Percentiles rank a stretch among this genome's conserved stretches.
Evolutionary conservation across 1,284 basidiomycete genomes (phyloP).

Genomic region (Apiotrichum domesticum): DNA sequence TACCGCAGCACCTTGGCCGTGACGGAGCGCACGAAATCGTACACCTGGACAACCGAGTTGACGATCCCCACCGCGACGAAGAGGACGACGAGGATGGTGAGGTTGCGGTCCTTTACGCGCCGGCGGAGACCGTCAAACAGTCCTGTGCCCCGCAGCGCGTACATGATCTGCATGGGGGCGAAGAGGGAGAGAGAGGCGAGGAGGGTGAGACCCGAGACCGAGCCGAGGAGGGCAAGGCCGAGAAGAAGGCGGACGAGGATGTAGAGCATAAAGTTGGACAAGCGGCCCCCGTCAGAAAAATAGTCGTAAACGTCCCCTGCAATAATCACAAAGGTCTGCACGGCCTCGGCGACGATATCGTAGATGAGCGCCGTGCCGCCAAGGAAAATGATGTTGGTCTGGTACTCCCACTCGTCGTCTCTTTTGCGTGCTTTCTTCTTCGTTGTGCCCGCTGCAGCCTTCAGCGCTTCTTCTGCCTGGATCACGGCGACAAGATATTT

Average conservation of each 20-base stretch:
- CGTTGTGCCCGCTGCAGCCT: background rate
- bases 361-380: conserved; percentile 29
- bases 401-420: conserved; percentile 2
- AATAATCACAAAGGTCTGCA: conserved; percentile 32
- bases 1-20: conserved; percentile 28
- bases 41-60: conserved; percentile 34
- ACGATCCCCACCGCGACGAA: conserved; percentile 34
- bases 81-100: conserved; percentile 20
- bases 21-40: conserved; percentile 19
- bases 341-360: conserved; percentile 30
- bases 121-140: conserved; percentile 13
- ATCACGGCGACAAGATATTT: too few species aligned
- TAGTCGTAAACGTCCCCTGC: conserved; percentile 18
- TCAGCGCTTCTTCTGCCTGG: background rate
- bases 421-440: background rate
- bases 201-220: conserved; percentile 39
- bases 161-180: conserved; percentile 38
- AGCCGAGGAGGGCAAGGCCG: conserved; percentile 42
- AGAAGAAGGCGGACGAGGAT: conserved; percentile 34
- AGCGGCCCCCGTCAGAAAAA: background rate
- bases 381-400: conserved; percentile 20
- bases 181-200: conserved; percentile 37
- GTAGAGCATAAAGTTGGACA: conserved; percentile 4
- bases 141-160: conserved; percentile 37
- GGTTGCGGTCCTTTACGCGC: conserved; percentile 1